Conservation (phyloP, 2,329 filamentous ascomycete genomes). For the Onygenales sp. region DNA sequence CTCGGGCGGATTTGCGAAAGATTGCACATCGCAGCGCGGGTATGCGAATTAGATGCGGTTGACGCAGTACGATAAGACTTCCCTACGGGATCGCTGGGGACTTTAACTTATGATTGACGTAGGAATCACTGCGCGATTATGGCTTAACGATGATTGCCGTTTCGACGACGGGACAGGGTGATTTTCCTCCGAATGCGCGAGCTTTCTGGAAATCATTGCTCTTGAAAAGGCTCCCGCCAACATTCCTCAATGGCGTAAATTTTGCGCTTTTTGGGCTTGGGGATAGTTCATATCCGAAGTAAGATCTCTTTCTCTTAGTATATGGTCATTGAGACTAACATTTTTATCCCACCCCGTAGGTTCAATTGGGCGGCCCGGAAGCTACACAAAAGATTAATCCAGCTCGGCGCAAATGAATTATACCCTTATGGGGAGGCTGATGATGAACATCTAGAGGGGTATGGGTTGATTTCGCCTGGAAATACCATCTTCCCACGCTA, state of each 20-base stretch:
- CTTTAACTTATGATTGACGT: neutral
- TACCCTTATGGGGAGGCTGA: slow-evolving; percentile 79
- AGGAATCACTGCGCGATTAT: slow-evolving; percentile 28
- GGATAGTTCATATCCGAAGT: slow-evolving; percentile 91
- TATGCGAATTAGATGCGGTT: slow-evolving; percentile 68
- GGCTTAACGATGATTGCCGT: slow-evolving; percentile 58
- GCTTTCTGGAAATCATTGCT: slow-evolving; percentile 79
- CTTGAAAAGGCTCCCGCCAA: slow-evolving; percentile 63
- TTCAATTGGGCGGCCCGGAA: slow-evolving; percentile 93
- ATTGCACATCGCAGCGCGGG: slow-evolving; percentile 64
- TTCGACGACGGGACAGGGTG: slow-evolving; percentile 90
- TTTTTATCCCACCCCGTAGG: slow-evolving; percentile 32
- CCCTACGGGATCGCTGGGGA: neutral
- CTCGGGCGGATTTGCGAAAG: slow-evolving; percentile 65
- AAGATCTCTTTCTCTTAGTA: slow-evolving; percentile 20
- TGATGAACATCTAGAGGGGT: slow-evolving; percentile 89
- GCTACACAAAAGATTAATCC: slow-evolving; percentile 70
- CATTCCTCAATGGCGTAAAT: slow-evolving; percentile 56
- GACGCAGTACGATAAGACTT: slow-evolving; percentile 53
- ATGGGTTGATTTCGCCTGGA: slow-evolving; percentile 21
- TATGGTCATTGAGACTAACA: neutral
- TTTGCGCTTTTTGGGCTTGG: slow-evolving; percentile 88
- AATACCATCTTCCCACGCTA: neutral
- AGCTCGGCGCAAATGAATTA: slow-evolving; percentile 71
- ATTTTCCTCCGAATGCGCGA: slow-evolving; percentile 74